Evolutionary conservation across 257 asterid genomes (phyloP), one percentile per base, ranked within the genome.

Genomic region (Ilex asprella): DNA sequence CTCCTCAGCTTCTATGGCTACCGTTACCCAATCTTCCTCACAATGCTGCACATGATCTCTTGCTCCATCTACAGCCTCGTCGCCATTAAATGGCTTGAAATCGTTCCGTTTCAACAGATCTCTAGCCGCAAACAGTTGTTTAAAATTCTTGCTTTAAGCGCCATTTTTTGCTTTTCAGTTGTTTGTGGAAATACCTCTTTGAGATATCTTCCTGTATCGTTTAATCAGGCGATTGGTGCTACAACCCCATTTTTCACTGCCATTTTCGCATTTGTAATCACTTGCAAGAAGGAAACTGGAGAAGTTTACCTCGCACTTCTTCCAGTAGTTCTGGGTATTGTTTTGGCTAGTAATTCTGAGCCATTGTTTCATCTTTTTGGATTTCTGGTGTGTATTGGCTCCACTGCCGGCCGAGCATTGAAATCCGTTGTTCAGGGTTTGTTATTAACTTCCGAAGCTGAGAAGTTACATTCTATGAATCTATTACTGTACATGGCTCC

Each of bases 241-340:
- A 89, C 97, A 14, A 92, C 99, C 10, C 97, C 97, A 0, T 92
- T 92, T 58, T 92, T 92, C 63, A 92, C 99, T 0, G 97, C 99
- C 10, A 84, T 92, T 50, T 92, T 92, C 64, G 96, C 97, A 1
- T 92, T 89, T 58, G 69, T 87, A 8, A 85, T 93, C 39, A 89
- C 89, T 2, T 89, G 84, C 58, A 84, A 83, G 70, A 89, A 81
- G 64, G 99, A 93, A 59, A 73, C 97, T 2, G 91, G 85, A 1
- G 94, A 89, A 87, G 97, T 89, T 29, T 93, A 93, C 62, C 35
- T 85, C 2, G 97, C 99, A 0, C 91, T 93, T 6, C 75, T 93
- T 2, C 99, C 99, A 5, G 97, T 93, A 39, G 99, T 89, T 32
- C 63, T 93, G 14, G 97, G 99, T 56, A 93, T 93, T 39, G 97